These are phyloP conservation scores for Uronychia binucleata DNA, from an alignment of 73 alveolate genomes.

Conservation along the genomic window DNA sequence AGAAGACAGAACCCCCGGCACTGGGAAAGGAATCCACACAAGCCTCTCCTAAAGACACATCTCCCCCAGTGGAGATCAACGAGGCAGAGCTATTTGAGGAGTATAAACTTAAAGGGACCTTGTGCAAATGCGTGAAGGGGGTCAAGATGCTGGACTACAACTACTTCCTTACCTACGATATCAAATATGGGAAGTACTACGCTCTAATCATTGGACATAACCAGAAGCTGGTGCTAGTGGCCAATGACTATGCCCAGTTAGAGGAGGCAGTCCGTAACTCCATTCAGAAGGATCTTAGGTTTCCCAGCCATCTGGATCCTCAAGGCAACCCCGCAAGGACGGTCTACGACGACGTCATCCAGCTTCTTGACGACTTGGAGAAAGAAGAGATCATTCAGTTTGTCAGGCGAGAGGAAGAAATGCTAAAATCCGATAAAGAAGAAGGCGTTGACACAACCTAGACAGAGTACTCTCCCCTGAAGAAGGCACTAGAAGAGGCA, in stretches of 20 bases:
- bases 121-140: constrained; percentile 29
- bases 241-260: constrained; percentile 42
- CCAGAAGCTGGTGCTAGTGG: constrained; percentile 30
- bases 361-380: constrained; percentile 1
- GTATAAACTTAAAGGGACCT: constrained; percentile 25
- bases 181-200: constrained; percentile 31
- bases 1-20: no score
- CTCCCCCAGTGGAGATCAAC: not conserved
- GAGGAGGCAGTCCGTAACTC: not conserved
- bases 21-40: no score
- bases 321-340: not conserved
- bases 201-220: constrained; percentile 9
- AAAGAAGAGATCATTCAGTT: not conserved
- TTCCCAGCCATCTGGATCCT: not conserved
- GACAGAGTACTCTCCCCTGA: not conserved
- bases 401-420: not conserved
- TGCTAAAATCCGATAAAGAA: not conserved
- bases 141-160: constrained; percentile 10
- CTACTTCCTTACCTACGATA: constrained; percentile 43
- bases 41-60: no score
- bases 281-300: not conserved
- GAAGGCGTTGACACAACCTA: not conserved
- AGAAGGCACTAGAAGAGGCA: not conserved
- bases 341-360: not conserved
- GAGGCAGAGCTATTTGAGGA: constrained; percentile 31